phyloP scores from a whole-genome alignment of 208 protist genomes.

The Acanthamoeba castellanii region DNA sequence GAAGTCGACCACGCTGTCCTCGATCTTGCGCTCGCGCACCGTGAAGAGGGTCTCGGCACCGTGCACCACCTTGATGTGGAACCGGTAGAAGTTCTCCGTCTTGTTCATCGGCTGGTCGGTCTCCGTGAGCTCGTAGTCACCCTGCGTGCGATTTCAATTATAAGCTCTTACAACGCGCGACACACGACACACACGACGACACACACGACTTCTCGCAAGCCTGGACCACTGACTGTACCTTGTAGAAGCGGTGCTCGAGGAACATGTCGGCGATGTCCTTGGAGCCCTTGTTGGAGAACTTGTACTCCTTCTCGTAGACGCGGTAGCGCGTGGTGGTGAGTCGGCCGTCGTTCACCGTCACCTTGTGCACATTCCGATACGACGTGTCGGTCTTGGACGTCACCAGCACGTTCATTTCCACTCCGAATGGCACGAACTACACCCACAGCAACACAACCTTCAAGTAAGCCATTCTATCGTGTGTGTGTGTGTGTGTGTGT shows the following conservation, averaged over 20 bases:
- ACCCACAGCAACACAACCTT: background rate
- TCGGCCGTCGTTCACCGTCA: background rate
- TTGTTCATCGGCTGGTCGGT: slow-evolving; percentile 22
- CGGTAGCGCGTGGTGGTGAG: slow-evolving; percentile 1
- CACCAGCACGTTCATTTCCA: background rate
- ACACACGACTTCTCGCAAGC: too few species aligned
- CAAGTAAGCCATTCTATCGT: background rate
- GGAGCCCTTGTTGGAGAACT: slow-evolving; percentile 22
- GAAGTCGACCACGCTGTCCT: background rate
- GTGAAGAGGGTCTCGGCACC: background rate
- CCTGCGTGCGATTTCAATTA: background rate
- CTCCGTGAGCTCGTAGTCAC: background rate
- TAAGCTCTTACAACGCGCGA: too few species aligned
- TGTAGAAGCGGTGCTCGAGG: slow-evolving; percentile 38
- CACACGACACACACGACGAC: too few species aligned
- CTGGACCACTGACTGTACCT: background rate
- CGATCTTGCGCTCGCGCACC: background rate
- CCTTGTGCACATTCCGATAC: background rate
- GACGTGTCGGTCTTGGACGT: background rate
- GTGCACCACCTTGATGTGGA: slow-evolving; percentile 24
- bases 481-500: too few species aligned
- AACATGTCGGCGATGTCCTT: slow-evolving; percentile 37
- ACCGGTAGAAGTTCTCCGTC: slow-evolving; percentile 30
- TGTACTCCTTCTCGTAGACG: slow-evolving; percentile 22
- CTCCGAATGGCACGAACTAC: background rate